Base-by-base conservation (phyloP, 768 basidiomycete species). In the Hericium erinaceus region DNA sequence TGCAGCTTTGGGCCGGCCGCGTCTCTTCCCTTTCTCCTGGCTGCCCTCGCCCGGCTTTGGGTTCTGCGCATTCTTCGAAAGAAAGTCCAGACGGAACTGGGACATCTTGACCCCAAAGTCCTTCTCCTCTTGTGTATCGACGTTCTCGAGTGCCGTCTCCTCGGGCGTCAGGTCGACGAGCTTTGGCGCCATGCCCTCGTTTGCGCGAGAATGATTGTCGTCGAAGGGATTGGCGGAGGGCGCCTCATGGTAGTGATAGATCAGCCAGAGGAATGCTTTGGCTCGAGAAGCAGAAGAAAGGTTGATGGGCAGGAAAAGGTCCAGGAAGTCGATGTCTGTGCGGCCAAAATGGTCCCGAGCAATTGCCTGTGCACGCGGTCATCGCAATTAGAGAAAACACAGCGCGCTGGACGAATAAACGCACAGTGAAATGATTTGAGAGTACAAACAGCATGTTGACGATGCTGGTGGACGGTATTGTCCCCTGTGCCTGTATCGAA, bases 371-470 rank as follows among this genome's bases (percentile, higher is more conserved):
- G 8, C 16, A 46, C 26, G 18, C 28, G 2, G 40, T 54, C 51
- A 39, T 49, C 39, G 48, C 15, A 33, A 56, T 7, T 28, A 26
- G 48, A 49, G 38, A 57, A 53, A 2, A 16, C 3, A 22, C 61
- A 24, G 16, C 44, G 39, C 33, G 13, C 33, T 10, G 44, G 40
- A 26, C 22, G 52, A 52, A 54, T 3, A 33, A 33, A 62, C 76
- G 54, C 50, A 76, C 77, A 11, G 66, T 55, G 4, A 73, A 66
- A 62, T 89, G 82, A 62, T 77, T 80, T 22, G 83, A 77, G 48
- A 90, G 73, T 15, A 85, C 75, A 64, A 89, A 89, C 39, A 92
- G 72, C 51, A 89, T 75, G 65, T 89, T 87, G 54, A 81, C 79
- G 38, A 87, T 75, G 56, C 79, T 87, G 8, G 87, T 88, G 2